Conservation (phyloP, 371 early-diverging fungal species). For the Apophysomyces elegans region DNA sequence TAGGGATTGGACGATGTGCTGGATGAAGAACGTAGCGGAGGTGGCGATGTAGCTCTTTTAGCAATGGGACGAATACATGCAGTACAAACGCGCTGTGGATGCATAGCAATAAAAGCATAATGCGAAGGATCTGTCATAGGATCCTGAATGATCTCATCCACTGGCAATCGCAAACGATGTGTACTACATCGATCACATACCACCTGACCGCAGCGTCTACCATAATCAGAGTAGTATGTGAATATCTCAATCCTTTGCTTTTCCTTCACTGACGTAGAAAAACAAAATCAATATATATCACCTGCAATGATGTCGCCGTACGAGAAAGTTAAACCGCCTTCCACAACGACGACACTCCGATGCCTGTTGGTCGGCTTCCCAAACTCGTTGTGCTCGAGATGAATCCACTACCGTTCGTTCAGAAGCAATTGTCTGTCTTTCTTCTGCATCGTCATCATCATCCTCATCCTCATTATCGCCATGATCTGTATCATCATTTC, state of each 20-base stretch:
- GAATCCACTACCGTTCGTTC: slow-evolving; percentile 26
- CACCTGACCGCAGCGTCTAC: slow-evolving; percentile 74
- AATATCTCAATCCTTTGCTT: background rate
- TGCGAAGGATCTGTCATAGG: slow-evolving; percentile 47
- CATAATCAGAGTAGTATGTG: slow-evolving; percentile 16
- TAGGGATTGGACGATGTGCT: slow-evolving; percentile 10
- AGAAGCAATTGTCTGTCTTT: slow-evolving; percentile 21
- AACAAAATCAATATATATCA: slow-evolving; percentile 14
- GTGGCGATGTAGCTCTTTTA: slow-evolving; percentile 21
- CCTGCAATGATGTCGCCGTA: slow-evolving; percentile 80
- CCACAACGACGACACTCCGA: slow-evolving; percentile 67
- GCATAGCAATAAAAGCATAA: slow-evolving; percentile 40
- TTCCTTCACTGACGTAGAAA: background rate
- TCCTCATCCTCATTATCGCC: background rate
- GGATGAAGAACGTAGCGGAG: slow-evolving; percentile 1
- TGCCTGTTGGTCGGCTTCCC: slow-evolving; percentile 78
- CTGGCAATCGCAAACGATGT: slow-evolving; percentile 51
- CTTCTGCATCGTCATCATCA: slow-evolving; percentile 11
- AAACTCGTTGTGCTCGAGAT: slow-evolving; percentile 31
- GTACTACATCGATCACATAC: slow-evolving; percentile 75
- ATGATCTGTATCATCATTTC: background rate
- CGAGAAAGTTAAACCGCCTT: slow-evolving; percentile 64
- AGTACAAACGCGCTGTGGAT: slow-evolving; percentile 57
- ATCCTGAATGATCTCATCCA: slow-evolving; percentile 49
- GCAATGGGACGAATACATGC: slow-evolving; percentile 34